phyloP scores from a whole-genome alignment of 345 rosid genomes.

The Aquilaria sinensis region DNA sequence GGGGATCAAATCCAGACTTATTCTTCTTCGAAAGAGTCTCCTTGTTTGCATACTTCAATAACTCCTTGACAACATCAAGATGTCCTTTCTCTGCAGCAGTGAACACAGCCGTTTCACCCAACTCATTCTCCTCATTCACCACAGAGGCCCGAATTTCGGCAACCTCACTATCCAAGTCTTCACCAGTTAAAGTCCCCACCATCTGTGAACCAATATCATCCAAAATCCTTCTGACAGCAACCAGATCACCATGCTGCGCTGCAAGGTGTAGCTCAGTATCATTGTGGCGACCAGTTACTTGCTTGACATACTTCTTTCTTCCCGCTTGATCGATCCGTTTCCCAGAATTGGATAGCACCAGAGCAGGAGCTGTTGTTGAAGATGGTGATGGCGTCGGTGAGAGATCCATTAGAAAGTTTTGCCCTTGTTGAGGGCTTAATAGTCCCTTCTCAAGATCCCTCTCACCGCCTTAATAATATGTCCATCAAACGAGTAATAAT shows the following conservation, averaged over 20 bases:
- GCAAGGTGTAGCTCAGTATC: constrained; percentile 86
- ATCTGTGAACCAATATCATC: constrained; percentile 63
- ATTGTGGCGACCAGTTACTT: constrained; percentile 85
- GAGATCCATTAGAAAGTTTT: constrained; percentile 34
- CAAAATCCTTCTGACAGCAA: constrained; percentile 71
- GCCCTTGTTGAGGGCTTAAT: constrained; percentile 28
- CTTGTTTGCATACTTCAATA: constrained; percentile 71
- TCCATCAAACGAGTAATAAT: too few relatives aligned
- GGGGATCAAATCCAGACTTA: constrained; percentile 65
- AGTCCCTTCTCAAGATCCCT: constrained; percentile 67
- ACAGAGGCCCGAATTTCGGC: constrained; percentile 77
- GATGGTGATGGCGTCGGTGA: constrained; percentile 81
- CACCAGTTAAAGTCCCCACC: constrained; percentile 59
- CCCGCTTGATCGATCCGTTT: constrained; percentile 90
- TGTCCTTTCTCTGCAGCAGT: constrained; percentile 91
- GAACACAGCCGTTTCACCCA: constrained; percentile 84
- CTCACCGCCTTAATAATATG: constrained; percentile 35
- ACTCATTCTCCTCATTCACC: constrained; percentile 91
- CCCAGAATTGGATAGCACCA: constrained; percentile 72
- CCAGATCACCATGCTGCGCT: constrained; percentile 82
- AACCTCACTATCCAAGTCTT: constrained; percentile 66
- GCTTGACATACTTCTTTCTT: constrained; percentile 91
- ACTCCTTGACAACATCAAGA: constrained; percentile 80
- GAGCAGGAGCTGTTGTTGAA: constrained; percentile 73
- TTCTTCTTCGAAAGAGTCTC: constrained; percentile 78